Percentiles rank a stretch among this genome's conserved stretches.
Conservation (phyloP, 139 green algal species). For the Pseudopediastrum boryanum region DNA sequence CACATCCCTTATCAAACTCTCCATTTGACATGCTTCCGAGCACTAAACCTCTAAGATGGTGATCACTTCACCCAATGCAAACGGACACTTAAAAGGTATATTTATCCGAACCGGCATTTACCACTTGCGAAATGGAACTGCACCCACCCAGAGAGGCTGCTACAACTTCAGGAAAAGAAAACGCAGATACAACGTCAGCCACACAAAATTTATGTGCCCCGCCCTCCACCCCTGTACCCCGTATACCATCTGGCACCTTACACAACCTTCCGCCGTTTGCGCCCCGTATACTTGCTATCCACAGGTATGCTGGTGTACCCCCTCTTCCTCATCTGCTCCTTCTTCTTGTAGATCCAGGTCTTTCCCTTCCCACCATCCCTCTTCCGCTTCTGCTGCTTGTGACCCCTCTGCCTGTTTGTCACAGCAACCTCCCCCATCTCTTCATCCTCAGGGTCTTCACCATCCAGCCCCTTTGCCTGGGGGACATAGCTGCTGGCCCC, state of each 20-base stretch:
- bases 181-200: too few relatives aligned
- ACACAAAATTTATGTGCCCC: background rate
- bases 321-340: slow-evolving; percentile 82
- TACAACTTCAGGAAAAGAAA: too few relatives aligned
- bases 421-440: slow-evolving; percentile 12
- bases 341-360: slow-evolving; percentile 94
- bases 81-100: too few relatives aligned
- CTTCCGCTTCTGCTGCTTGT: slow-evolving; percentile 21
- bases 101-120: too few relatives aligned
- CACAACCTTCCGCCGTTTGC: slow-evolving; percentile 81
- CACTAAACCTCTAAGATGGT: too few relatives aligned
- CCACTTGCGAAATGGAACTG: too few relatives aligned
- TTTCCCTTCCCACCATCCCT: slow-evolving; percentile 35
- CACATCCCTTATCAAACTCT: too few relatives aligned
- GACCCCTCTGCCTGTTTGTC: background rate
- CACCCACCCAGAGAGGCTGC: too few relatives aligned
- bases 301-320: slow-evolving; percentile 77
- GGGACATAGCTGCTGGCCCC: slow-evolving; percentile 53
- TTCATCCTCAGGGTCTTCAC: slow-evolving; percentile 7
- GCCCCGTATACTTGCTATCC: slow-evolving; percentile 94
- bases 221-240: too few relatives aligned
- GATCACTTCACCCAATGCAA: too few relatives aligned
- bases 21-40: too few relatives aligned
- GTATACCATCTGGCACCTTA: too few relatives aligned
- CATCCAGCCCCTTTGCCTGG: slow-evolving; percentile 59